A percentile compares a stretch with the other conserved stretches of the same genome.
phyloP scores from a whole-genome alignment of 306 rosid species.

The Trichosanthes cucumerina region DNA sequence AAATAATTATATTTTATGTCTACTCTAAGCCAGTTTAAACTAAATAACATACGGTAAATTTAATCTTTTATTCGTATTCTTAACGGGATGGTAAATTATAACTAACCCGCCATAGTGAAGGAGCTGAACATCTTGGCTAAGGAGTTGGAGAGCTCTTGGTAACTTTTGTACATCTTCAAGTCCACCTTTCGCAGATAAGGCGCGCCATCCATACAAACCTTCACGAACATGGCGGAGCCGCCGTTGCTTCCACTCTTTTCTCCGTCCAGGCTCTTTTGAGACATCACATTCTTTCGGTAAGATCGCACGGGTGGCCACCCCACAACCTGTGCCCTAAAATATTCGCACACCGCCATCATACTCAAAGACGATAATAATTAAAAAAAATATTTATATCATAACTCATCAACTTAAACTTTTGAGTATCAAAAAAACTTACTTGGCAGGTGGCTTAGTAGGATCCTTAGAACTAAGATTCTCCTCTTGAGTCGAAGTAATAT shows the following conservation, averaged over 20 bases:
- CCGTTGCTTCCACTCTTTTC: slow-evolving; percentile 29
- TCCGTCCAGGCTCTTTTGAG: slow-evolving; percentile 38
- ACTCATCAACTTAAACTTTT: background rate
- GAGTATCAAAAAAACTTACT: slow-evolving; percentile 29
- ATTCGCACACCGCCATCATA: background rate
- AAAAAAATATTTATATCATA: background rate
- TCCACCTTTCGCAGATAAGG: slow-evolving; percentile 99
- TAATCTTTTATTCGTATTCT: background rate
- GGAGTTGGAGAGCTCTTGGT: slow-evolving; percentile 81
- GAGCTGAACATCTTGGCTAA: slow-evolving; percentile 99
- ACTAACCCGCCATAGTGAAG: slow-evolving; percentile 54
- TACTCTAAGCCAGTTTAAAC: background rate
- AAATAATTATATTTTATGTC: background rate
- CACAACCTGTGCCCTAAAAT: slow-evolving; percentile 77
- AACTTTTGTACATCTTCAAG: slow-evolving; percentile 79
- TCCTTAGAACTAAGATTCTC: slow-evolving; percentile 53
- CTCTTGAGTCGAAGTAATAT: slow-evolving; percentile 38
- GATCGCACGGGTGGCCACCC: slow-evolving; percentile 99
- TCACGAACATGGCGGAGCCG: slow-evolving; percentile 45
- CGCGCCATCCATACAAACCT: slow-evolving; percentile 98
- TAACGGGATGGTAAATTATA: background rate
- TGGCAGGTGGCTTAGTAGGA: slow-evolving; percentile 82
- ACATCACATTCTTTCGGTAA: slow-evolving; percentile 82
- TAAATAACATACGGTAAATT: background rate
- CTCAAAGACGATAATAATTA: no score